Evolutionary conservation across 495 filamentous ascomycete species (phyloP).

Genomic region (Xeromyces bisporus): DNA sequence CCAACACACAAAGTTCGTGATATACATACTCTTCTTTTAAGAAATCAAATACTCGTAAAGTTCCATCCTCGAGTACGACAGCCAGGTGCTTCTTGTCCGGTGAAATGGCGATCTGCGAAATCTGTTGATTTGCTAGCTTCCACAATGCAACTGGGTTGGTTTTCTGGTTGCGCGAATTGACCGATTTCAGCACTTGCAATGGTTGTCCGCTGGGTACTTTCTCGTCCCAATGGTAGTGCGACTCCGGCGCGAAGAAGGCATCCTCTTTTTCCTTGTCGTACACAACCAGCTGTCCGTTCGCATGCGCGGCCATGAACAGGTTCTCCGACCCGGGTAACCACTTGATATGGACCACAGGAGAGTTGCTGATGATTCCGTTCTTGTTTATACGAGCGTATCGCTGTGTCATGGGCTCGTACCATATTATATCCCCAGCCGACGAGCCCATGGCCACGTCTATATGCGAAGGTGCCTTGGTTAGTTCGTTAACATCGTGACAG

Average conservation of each 20-base stretch:
- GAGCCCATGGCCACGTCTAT: conserved; percentile 91
- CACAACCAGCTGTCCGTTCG: conserved; percentile 83
- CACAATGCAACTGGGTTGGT: conserved; percentile 80
- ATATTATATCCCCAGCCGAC: conserved; percentile 89
- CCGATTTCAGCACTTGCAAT: conserved; percentile 62
- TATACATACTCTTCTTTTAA: conserved; percentile 68
- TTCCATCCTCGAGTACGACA: conserved; percentile 82
- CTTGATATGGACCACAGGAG: conserved; percentile 68
- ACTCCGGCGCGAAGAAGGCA: conserved; percentile 48
- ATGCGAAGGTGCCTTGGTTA: conserved; percentile 63
- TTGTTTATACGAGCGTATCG: conserved; percentile 95
- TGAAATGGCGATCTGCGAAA: conserved; percentile 80
- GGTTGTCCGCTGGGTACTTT: conserved; percentile 27
- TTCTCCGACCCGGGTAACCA: conserved; percentile 94
- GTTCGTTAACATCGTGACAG: conserved; percentile 79
- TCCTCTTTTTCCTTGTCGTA: conserved; percentile 99
- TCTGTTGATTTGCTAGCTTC: conserved; percentile 76
- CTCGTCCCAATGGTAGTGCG: conserved; percentile 25
- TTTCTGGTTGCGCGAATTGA: conserved; percentile 84
- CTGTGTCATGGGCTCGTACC: conserved; percentile 95
- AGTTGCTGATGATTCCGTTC: conserved; percentile 77
- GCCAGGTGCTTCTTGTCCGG: conserved; percentile 78
- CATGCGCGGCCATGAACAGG: conserved; percentile 81
- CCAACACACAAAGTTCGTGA: too few relatives aligned
- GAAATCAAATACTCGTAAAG: conserved; percentile 78